Conservation (phyloP, 2,329 filamentous ascomycete species). For the Botrytis byssoidea region DNA sequence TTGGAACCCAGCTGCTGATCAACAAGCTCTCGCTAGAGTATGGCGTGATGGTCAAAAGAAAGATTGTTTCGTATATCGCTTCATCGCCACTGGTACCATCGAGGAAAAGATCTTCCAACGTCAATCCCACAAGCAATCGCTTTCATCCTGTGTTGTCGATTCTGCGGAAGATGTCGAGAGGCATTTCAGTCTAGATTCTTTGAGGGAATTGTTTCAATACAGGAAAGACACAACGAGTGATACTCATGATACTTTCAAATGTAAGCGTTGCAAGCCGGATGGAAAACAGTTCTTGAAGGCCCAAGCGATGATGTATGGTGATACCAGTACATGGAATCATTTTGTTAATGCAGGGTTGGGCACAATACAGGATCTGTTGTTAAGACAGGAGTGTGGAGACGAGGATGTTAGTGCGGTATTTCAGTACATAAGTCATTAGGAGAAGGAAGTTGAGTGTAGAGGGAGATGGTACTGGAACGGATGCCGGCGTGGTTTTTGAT, state of each 20-base stretch:
- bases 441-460: background rate
- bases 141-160: constrained; percentile 95
- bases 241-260: constrained; percentile 98
- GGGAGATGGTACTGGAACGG: background rate
- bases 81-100: constrained; percentile 96
- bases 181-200: constrained; percentile 87
- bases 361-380: constrained; percentile 83
- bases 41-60: constrained; percentile 99
- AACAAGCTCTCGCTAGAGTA: constrained; percentile 93
- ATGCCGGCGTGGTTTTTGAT: background rate
- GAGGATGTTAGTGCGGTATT: constrained; percentile 89
- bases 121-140: constrained; percentile 94
- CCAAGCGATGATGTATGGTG: constrained; percentile 92
- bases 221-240: constrained; percentile 81
- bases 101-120: constrained; percentile 99
- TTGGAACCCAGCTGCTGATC: constrained; percentile 97
- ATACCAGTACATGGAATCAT: constrained; percentile 99
- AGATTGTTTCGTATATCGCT: constrained; percentile 99
- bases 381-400: constrained; percentile 80
- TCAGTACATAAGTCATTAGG: constrained; percentile 91
- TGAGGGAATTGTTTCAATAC: constrained; percentile 94
- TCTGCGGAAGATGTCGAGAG: constrained; percentile 95
- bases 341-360: constrained; percentile 79
- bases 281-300: constrained; percentile 87
- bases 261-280: constrained; percentile 87